phyloP scores from a whole-genome alignment of 768 basidiomycete genomes.

The Amanita rimosa region DNA sequence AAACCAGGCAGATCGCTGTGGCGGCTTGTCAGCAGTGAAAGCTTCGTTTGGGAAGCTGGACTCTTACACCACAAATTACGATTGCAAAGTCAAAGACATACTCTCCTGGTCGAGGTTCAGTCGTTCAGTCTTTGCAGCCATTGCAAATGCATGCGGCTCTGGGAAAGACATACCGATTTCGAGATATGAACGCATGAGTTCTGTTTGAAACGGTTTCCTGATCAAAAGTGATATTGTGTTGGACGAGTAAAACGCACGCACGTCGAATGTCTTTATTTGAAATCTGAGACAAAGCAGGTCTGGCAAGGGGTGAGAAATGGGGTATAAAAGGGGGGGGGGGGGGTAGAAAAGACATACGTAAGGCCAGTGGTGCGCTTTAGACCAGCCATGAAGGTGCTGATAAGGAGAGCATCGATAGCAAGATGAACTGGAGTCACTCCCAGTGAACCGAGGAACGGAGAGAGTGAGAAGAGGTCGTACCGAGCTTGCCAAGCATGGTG shows the following conservation, averaged over 20 bases:
- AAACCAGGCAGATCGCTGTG: slow-evolving; percentile 62
- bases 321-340: neutral
- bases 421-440: slow-evolving; percentile 49
- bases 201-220: slow-evolving; percentile 34
- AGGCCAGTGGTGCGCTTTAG: slow-evolving; percentile 74
- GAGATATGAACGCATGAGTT: slow-evolving; percentile 65
- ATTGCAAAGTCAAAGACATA: slow-evolving; percentile 82
- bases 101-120: slow-evolving; percentile 43
- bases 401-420: slow-evolving; percentile 66
- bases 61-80: slow-evolving; percentile 68
- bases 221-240: neutral
- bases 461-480: slow-evolving; percentile 15
- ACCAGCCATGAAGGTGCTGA: slow-evolving; percentile 79
- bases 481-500: slow-evolving; percentile 52
- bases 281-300: slow-evolving; percentile 64
- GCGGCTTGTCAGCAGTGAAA: neutral
- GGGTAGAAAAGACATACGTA: slow-evolving; percentile 64
- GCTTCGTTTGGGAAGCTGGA: neutral
- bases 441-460: slow-evolving; percentile 4
- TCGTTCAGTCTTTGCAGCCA: no score
- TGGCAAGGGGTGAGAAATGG: slow-evolving; percentile 16
- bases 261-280: slow-evolving; percentile 86
- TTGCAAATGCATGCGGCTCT: no score
- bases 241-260: slow-evolving; percentile 26
- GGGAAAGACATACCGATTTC: slow-evolving; percentile 51